These are phyloP conservation scores for Croton laevigatus DNA, from an alignment of 441 rosid species.

Conservation along the genomic window DNA sequence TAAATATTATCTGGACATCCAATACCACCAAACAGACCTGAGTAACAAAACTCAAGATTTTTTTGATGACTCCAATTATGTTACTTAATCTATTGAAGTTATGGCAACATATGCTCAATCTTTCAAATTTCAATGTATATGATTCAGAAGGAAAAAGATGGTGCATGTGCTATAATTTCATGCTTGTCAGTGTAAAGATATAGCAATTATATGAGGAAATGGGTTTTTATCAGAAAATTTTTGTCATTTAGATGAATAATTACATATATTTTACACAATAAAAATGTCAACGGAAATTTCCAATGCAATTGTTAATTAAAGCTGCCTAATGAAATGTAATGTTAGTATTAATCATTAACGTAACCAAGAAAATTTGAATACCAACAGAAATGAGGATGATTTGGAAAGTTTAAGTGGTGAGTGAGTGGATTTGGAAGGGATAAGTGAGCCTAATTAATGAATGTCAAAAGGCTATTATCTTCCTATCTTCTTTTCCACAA, in stretches of 20 bases:
- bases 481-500: neutral
- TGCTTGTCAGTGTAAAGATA: neutral
- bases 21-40: too few species aligned
- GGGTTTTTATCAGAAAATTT: conserved; percentile 14
- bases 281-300: neutral
- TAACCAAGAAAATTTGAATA: neutral
- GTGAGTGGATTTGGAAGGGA: neutral
- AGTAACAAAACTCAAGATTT: too few species aligned
- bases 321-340: neutral
- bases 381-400: neutral
- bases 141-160: neutral
- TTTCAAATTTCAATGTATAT: neutral
- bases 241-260: neutral
- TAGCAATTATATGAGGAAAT: neutral
- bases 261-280: neutral
- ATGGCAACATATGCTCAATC: neutral
- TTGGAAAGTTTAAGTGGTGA: neutral
- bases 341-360: neutral
- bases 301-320: neutral
- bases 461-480: conserved; percentile 10
- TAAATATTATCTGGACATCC: too few species aligned
- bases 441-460: neutral
- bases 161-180: neutral
- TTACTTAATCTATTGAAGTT: too few species aligned
- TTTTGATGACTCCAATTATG: too few species aligned